A percentile compares a stretch with the other conserved stretches of the same genome.
Evolutionary conservation across 192 early-diverging fungal genomes (phyloP).

Genomic region (Podila clonocystis): DNA sequence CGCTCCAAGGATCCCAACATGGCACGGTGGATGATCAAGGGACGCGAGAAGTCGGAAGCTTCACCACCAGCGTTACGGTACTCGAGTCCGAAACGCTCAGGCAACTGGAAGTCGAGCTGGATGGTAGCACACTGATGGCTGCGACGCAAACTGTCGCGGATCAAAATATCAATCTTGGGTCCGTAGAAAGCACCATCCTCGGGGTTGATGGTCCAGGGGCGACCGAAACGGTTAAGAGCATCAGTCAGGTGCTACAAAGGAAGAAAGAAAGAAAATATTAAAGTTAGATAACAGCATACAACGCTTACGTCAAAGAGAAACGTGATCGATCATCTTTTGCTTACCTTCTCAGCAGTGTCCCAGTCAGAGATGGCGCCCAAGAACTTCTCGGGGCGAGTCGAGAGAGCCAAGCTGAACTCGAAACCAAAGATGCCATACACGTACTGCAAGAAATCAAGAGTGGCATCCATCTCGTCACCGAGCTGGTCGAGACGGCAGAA

Average conservation of each 20-base stretch:
- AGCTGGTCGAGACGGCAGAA: constrained; percentile 94
- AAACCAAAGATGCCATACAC: constrained; percentile 97
- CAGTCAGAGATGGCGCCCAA: constrained; percentile 90
- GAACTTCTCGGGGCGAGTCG: constrained; percentile 97
- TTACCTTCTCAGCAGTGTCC: constrained; percentile 89
- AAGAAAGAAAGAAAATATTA: background rate
- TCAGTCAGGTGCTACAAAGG: constrained; percentile 67
- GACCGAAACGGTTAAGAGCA: constrained; percentile 83
- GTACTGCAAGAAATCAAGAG: constrained; percentile 89
- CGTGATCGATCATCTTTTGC: background rate
- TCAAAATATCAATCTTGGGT: constrained; percentile 99
- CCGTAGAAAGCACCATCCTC: constrained; percentile 99
- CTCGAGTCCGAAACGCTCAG: constrained; percentile 91
- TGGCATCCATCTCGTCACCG: constrained; percentile 81
- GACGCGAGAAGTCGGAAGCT: constrained; percentile 69
- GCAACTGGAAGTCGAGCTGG: constrained; percentile 98
- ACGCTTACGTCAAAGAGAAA: background rate
- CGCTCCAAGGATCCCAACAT: constrained; percentile 97
- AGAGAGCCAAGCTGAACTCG: constrained; percentile 89
- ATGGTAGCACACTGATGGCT: constrained; percentile 97
- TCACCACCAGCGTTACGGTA: constrained; percentile 78
- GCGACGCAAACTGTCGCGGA: constrained; percentile 92
- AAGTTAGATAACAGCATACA: background rate
- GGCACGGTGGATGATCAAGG: constrained; percentile 99
- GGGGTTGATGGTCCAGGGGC: constrained; percentile 88